Conservation (phyloP, 2,329 filamentous ascomycete genomes). For the Alternaria viburni region DNA sequence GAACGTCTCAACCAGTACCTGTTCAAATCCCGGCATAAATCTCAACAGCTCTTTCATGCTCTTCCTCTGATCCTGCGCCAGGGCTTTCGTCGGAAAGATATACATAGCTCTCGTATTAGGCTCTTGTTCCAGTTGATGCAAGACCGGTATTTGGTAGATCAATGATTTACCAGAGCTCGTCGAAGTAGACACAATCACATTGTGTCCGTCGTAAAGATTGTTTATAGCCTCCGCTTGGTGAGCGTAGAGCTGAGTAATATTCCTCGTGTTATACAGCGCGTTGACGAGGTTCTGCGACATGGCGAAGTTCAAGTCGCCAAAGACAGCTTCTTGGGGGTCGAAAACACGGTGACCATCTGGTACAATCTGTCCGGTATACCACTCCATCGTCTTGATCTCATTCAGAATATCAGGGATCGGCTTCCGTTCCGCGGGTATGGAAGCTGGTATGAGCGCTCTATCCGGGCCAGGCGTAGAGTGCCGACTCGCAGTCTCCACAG, state of each 20-base stretch:
- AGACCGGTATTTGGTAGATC: slow-evolving; percentile 95
- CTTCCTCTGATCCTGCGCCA: slow-evolving; percentile 91
- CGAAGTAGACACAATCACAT: slow-evolving; percentile 92
- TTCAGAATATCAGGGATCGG: slow-evolving; percentile 82
- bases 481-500: slow-evolving; percentile 60
- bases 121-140: slow-evolving; percentile 84
- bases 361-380: slow-evolving; percentile 93
- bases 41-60: slow-evolving; percentile 84
- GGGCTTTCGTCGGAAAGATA: slow-evolving; percentile 95
- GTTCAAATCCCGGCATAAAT: slow-evolving; percentile 79
- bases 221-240: slow-evolving; percentile 97
- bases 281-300: slow-evolving; percentile 95
- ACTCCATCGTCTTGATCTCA: slow-evolving; percentile 80
- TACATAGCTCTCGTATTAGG: slow-evolving; percentile 85
- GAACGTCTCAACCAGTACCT: slow-evolving; percentile 86
- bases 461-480: slow-evolving; percentile 51
- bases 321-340: slow-evolving; percentile 80
- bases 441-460: slow-evolving; percentile 63
- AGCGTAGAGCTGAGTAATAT: slow-evolving; percentile 84
- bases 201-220: slow-evolving; percentile 76
- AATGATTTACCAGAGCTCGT: slow-evolving; percentile 96
- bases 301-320: slow-evolving; percentile 82
- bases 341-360: slow-evolving; percentile 92
- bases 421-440: slow-evolving; percentile 81
- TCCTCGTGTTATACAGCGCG: slow-evolving; percentile 88